Conservation (phyloP, 2,329 filamentous ascomycete species). For the Alternaria conjuncta region DNA sequence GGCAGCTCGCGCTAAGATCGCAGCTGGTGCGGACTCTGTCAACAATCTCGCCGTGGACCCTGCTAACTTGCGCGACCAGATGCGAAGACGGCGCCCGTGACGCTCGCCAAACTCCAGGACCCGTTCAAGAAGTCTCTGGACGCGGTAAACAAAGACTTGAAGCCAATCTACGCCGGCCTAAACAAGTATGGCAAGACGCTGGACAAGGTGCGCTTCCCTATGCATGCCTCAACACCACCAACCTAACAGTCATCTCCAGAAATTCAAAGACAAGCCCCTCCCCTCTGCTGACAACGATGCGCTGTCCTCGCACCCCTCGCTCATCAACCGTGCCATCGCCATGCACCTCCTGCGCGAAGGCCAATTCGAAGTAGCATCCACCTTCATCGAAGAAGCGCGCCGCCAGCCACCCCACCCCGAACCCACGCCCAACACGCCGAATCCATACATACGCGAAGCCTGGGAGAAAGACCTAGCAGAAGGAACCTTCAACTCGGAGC, state of each 20-base stretch:
- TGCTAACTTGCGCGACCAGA: slow-evolving; percentile 55
- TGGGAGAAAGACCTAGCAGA: slow-evolving; percentile 57
- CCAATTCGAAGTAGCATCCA: slow-evolving; percentile 85
- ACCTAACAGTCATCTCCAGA: slow-evolving; percentile 48
- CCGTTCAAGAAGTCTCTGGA: slow-evolving; percentile 84
- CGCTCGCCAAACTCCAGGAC: slow-evolving; percentile 83
- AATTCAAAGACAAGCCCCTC: slow-evolving; percentile 68
- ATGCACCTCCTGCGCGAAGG: slow-evolving; percentile 97
- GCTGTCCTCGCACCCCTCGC: slow-evolving; percentile 73
- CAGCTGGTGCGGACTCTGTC: slow-evolving; percentile 57
- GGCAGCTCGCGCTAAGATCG: slow-evolving; percentile 75
- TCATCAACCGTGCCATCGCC: slow-evolving; percentile 91
- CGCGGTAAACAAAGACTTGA: slow-evolving; percentile 78
- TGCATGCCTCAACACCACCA: neutral
- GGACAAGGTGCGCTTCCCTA: slow-evolving; percentile 68
- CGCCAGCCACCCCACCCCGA: slow-evolving; percentile 53
- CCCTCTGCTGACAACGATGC: slow-evolving; percentile 82
- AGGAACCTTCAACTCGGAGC: slow-evolving; percentile 66
- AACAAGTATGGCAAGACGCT: slow-evolving; percentile 85
- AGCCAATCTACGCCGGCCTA: slow-evolving; percentile 80
- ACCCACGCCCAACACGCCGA: slow-evolving; percentile 44
- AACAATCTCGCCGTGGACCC: neutral
- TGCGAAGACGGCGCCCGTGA: slow-evolving; percentile 72
- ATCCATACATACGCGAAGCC: slow-evolving; percentile 43
- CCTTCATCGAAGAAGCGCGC: slow-evolving; percentile 77